These are phyloP conservation scores for Yarrowia keelungensis DNA, from an alignment of 805 yeast species.

Conservation along the genomic window DNA sequence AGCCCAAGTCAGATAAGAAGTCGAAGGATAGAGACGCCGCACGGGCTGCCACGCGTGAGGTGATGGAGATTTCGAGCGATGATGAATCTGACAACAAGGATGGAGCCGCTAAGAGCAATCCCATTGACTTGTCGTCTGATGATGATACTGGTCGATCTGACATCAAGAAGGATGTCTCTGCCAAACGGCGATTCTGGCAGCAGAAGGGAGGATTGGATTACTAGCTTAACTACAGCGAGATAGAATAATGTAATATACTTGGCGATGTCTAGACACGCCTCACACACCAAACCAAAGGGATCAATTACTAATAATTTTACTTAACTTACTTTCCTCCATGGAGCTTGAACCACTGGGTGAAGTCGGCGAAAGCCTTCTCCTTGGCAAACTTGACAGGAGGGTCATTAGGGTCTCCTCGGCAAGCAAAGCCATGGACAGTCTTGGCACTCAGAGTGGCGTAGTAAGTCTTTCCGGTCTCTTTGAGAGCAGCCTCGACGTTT, in stretches of 20 bases:
- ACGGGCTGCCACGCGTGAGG: conserved; percentile 18
- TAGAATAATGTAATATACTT: conserved; percentile 15
- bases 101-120: background rate
- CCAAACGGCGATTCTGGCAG: conserved; percentile 30
- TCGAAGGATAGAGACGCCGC: conserved; percentile 46
- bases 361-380: conserved; percentile 60
- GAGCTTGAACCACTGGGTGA: conserved; percentile 43
- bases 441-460: conserved; percentile 68
- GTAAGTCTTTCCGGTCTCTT: conserved; percentile 61
- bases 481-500: conserved; percentile 64
- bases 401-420: conserved; percentile 70
- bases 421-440: conserved; percentile 78
- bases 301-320: background rate
- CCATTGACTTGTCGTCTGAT: conserved; percentile 25
- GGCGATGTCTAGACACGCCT: background rate
- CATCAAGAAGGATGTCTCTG: conserved; percentile 20
- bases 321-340: conserved; percentile 17
- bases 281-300: background rate
- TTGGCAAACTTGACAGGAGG: conserved; percentile 67
- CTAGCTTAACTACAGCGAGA: background rate
- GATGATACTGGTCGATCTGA: conserved; percentile 18
- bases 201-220: conserved; percentile 32
- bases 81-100: background rate
- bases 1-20: conserved; percentile 10
- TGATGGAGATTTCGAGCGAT: conserved; percentile 36